Conservation (phyloP, 164 flowering plant genomes). For the Akebia trifoliata region DNA sequence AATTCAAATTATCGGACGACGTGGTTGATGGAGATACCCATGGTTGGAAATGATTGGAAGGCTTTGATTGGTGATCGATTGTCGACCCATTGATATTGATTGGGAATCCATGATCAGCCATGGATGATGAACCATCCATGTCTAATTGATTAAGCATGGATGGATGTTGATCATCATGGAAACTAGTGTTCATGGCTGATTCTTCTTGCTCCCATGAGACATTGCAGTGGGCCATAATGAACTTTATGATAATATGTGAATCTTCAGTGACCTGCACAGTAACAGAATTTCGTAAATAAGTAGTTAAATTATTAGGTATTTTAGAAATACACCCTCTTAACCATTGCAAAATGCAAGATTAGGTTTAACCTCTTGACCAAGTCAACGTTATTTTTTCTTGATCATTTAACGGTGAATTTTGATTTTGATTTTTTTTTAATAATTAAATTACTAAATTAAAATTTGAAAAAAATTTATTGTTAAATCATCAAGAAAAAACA, state of each 20-base stretch:
- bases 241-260: neutral
- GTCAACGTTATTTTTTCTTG: neutral
- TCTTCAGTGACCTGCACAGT: constrained; percentile 6
- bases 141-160: neutral
- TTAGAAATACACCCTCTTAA: too few relatives aligned
- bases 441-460: too few relatives aligned
- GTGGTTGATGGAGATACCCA: neutral
- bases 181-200: neutral
- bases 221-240: constrained; percentile 4
- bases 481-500: too few relatives aligned
- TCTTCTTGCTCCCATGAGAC: neutral
- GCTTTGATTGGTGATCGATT: neutral
- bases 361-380: neutral
- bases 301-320: neutral
- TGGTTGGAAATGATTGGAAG: too few relatives aligned
- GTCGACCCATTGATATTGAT: neutral
- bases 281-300: neutral
- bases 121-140: neutral
- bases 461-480: too few relatives aligned
- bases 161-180: neutral
- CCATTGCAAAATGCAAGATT: neutral
- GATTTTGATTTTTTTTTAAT: too few relatives aligned
- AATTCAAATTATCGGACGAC: neutral
- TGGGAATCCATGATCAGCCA: neutral
- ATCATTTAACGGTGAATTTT: too few relatives aligned